Base-by-base conservation (phyloP, 805 yeast species). In the Candida tibetensis region DNA sequence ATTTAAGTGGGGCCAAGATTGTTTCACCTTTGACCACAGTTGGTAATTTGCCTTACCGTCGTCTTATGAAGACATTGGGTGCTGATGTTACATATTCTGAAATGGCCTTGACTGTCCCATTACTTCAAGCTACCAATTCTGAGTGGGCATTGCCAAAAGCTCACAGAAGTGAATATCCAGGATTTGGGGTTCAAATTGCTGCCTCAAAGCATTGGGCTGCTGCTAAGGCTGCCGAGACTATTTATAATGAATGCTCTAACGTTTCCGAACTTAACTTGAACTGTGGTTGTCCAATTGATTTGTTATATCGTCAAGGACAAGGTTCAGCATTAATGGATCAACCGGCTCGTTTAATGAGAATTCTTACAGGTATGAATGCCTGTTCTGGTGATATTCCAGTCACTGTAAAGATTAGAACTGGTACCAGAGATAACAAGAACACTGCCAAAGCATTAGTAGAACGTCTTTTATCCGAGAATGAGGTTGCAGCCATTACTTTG, bases 131-230 rank as follows among this genome's bases (percentile, higher is more conserved):
- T 19, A 76, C 83, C 13, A 88, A 88, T 57, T 79, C 95, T 2
- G 99, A 93, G 61, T 93, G 99, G 99, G 99, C 99, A 0, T 70
- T 93, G 32, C 88, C 96, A 15, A 85, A 90, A 53, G 93, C 95
- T 4, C 97, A 93, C 58, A 58, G 64, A 15, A 64, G 79, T 2
- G 99, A 93, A 58, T 71, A 74, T 38, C 95, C 91, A 4, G 93
- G 93, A 0, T 93, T 83, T 62, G 99, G 96, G 36, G 86, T 89
- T 13, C 99, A 93, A 66, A 77, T 93, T 28, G 97, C 98, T 3
- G 78, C 95, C 16, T 69, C 89, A 12, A 90, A 90, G 61, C 88
- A 85, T 41, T 88, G 95, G 95, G 95, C 89, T 52, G 95, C 95
- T 2, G 77, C 88, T 18, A 88, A 88, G 60, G 95, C 96, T 2